phyloP scores from a whole-genome alignment of 805 yeast species.

The Helenozyma rhizophorensis region DNA sequence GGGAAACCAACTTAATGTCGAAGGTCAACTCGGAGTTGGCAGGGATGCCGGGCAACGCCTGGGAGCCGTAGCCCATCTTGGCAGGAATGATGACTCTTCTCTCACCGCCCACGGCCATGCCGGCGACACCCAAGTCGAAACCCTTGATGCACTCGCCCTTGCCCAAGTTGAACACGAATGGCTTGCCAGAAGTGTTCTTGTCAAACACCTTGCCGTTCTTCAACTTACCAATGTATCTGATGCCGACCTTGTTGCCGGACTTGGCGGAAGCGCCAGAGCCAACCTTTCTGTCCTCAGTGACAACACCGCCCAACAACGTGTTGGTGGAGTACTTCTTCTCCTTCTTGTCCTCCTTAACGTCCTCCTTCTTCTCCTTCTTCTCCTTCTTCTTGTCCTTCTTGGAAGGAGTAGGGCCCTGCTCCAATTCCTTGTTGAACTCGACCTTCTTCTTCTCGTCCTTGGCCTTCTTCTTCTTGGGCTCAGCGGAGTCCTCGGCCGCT shows the following conservation, averaged over 20 bases:
- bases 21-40: slow-evolving; percentile 95
- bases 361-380: slow-evolving; percentile 14
- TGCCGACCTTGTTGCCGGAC: slow-evolving; percentile 86
- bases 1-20: slow-evolving; percentile 88
- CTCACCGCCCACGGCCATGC: slow-evolving; percentile 98
- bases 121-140: slow-evolving; percentile 97
- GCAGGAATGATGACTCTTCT: slow-evolving; percentile 96
- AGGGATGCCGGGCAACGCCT: slow-evolving; percentile 94
- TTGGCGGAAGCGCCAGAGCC: slow-evolving; percentile 90
- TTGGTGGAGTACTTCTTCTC: slow-evolving; percentile 61
- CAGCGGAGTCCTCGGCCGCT: slow-evolving; percentile 15
- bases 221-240: slow-evolving; percentile 96
- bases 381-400: slow-evolving; percentile 18
- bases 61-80: slow-evolving; percentile 93
- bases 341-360: slow-evolving; percentile 7
- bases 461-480: slow-evolving; percentile 36
- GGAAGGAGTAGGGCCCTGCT: slow-evolving; percentile 84
- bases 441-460: slow-evolving; percentile 60
- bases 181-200: slow-evolving; percentile 96
- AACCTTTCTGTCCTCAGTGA: slow-evolving; percentile 83
- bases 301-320: slow-evolving; percentile 88
- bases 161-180: slow-evolving; percentile 86
- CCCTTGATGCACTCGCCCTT: slow-evolving; percentile 98
- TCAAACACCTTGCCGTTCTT: slow-evolving; percentile 95
- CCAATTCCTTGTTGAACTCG: slow-evolving; percentile 84